Base-by-base conservation (phyloP, 1,284 basidiomycete genomes). In the Pyrrhoderma lamaoense region DNA sequence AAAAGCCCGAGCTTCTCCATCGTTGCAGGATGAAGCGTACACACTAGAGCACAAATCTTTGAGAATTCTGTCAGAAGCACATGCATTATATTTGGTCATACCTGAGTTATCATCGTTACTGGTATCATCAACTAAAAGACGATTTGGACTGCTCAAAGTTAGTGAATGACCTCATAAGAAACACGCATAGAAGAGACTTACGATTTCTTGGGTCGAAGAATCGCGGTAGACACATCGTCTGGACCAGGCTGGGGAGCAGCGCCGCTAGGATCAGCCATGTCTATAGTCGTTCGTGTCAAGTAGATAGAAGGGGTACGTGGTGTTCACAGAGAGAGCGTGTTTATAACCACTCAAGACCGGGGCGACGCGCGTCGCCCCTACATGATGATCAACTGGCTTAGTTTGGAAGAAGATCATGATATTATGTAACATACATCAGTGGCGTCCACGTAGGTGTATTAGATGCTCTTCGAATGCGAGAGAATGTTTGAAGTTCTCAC, bases 1-100 rank as follows among this genome's bases (percentile, higher is more conserved):
- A 99, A 99, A 48, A 99, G 80, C 54, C 85, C 84, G 44, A 99
- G 82, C 18, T 79, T 72, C 70, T 99, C 96, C 95, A 99, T 98
- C 45, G 96, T 99, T 37, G 85, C 86, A 47, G 95, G 93, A 72
- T 95, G 92, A 42, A 99, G 76, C 38, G 91, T 94, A 45, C 93
- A 94, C 58, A 97, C 94, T 82, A 66, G 27, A 44, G 23, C 16
- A 51, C 39, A 42, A 7, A 23, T 3, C 19, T 14, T 21, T 43
- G 40, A 43, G 7, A 7, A 44, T 19, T n/a, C 23, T 18, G 8
- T 11, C 27, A 8, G n/a, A 31, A 37, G 19, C n/a, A 14, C 11
- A 3, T 14, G n/a, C 16, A 21, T 14, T 38, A 8, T 8, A 13
- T 11, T 14, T 2, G 37, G 18, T 61, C 77, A 63, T 60, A 84